Conservation (phyloP, 768 basidiomycete genomes). For the Kwoniella dejecticola region DNA sequence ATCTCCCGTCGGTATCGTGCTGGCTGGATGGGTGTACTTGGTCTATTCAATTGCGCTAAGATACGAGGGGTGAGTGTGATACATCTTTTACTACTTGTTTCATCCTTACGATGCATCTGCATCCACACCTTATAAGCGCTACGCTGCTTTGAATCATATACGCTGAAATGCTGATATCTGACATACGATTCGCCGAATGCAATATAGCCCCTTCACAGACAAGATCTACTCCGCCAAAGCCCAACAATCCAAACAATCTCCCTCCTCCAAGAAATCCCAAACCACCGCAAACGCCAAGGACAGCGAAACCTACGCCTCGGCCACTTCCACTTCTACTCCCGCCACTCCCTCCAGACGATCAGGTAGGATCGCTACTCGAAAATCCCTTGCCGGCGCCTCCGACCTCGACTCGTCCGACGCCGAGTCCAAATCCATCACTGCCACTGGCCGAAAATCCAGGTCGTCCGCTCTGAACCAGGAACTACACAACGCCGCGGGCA, state of each 20-base stretch:
- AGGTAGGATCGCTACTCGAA: slow-evolving; percentile 15
- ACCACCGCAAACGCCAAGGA: slow-evolving; percentile 15
- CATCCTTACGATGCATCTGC: background rate
- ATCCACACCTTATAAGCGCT: background rate
- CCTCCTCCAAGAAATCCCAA: slow-evolving; percentile 6
- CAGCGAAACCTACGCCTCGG: slow-evolving; percentile 17
- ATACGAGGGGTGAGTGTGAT: slow-evolving; percentile 77
- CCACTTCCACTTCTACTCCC: slow-evolving; percentile 16
- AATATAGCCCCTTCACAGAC: slow-evolving; percentile 58
- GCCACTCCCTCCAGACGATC: slow-evolving; percentile 19
- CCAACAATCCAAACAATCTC: slow-evolving; percentile 29
- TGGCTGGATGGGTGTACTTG: slow-evolving; percentile 78
- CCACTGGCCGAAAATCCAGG: slow-evolving; percentile 12
- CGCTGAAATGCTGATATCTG: no score
- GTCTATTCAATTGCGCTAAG: slow-evolving; percentile 80
- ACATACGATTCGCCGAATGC: no score
- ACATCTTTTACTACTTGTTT: background rate
- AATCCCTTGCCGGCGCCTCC: slow-evolving; percentile 8
- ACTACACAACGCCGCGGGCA: slow-evolving; percentile 5
- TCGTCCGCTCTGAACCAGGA: slow-evolving; percentile 14
- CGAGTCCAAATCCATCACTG: slow-evolving; percentile 6
- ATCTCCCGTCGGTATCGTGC: slow-evolving; percentile 76
- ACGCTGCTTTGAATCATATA: no score
- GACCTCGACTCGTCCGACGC: slow-evolving; percentile 22
- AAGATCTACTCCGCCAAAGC: slow-evolving; percentile 57